A percentile compares a stretch with the other conserved stretches of the same genome.
phyloP scores from a whole-genome alignment of 2,329 filamentous ascomycete species.

The Sordariomycetes sp. region DNA sequence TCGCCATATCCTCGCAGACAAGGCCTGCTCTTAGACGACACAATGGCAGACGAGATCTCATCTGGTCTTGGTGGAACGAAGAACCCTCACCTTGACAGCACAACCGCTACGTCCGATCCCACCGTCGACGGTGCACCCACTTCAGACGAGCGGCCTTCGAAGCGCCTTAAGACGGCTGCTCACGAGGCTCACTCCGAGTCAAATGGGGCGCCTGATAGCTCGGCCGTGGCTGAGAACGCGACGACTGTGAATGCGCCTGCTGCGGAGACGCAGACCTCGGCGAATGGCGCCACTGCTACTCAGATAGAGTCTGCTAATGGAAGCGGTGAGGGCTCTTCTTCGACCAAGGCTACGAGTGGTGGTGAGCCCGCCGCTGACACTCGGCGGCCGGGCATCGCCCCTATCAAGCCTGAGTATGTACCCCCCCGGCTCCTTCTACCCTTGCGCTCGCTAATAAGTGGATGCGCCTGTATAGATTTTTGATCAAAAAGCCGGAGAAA shows the following conservation, averaged over 20 bases:
- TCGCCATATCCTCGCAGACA: background rate
- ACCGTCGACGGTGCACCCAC: background rate
- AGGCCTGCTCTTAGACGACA: background rate
- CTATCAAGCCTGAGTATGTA: slow-evolving; percentile 23
- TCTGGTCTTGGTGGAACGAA: background rate
- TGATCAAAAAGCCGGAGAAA: slow-evolving; percentile 21
- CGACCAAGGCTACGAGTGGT: slow-evolving; percentile 1
- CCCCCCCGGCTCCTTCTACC: background rate
- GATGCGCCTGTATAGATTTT: slow-evolving; percentile 13
- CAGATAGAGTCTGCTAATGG: background rate
- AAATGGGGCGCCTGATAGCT: background rate
- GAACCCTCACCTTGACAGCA: background rate
- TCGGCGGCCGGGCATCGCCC: slow-evolving; percentile 13
- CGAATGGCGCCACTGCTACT: background rate
- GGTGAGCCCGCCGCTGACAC: slow-evolving; percentile 6
- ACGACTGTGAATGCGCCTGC: background rate
- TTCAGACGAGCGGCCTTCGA: slow-evolving; percentile 9
- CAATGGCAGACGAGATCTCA: background rate
- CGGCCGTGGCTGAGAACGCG: background rate
- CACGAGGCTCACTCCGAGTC: slow-evolving; percentile 1
- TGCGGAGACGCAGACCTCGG: background rate
- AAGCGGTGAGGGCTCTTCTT: background rate
- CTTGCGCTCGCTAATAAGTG: background rate
- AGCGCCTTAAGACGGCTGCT: slow-evolving; percentile 11
- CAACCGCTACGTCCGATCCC: background rate